Evolutionary conservation across 176 grass and related monocot genomes (phyloP), one percentile per base, ranked within the genome.

Genomic region (Oryza punctata): DNA sequence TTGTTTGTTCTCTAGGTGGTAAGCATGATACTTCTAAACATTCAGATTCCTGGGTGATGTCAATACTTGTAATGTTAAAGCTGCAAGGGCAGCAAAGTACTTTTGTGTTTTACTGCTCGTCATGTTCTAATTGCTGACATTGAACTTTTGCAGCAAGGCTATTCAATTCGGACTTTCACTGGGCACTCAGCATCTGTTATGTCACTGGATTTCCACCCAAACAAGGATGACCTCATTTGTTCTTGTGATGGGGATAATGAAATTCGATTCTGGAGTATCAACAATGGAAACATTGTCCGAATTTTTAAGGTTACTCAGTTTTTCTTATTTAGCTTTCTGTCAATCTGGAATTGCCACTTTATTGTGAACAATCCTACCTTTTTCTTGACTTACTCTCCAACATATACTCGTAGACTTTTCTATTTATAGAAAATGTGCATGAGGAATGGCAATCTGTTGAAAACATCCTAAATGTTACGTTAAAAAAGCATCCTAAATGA

Each of bases 181-280:
- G 96, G 96, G 43, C 96, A 98, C 81, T 91, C 65, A 2, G 91
- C 93, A 88, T 91, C 96, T 68, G 93, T 93, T 30, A 93, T 91
- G 85, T 98, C 96, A 33, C 78, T 98, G 32, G 96, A 98, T 85
- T 98, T 98, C 32, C 96, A 98, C 86, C 91, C 96, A 27, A 95
- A 85, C 72, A 98, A 95, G 89, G 96, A 98, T 69, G 96, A 98
- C 65, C 93, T 98, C 29, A 91, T 98, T 67, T 91, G 93, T 68
- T 98, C 96, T 60, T 93, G 93, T 70, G 96, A 98, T 67, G 87
- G 87, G 28, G 89, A 98, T 66, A 86, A 85, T 21, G 96, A 98
- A 80, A 89, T 98, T 59, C 82, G 96, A 28, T 91, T 93, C 70
- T 98, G 96, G 96, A 95, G 89, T 74, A 90, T 98, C 43, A 95